phyloP scores from a whole-genome alignment of 768 basidiomycete genomes.

The Wakefieldia striispora region DNA sequence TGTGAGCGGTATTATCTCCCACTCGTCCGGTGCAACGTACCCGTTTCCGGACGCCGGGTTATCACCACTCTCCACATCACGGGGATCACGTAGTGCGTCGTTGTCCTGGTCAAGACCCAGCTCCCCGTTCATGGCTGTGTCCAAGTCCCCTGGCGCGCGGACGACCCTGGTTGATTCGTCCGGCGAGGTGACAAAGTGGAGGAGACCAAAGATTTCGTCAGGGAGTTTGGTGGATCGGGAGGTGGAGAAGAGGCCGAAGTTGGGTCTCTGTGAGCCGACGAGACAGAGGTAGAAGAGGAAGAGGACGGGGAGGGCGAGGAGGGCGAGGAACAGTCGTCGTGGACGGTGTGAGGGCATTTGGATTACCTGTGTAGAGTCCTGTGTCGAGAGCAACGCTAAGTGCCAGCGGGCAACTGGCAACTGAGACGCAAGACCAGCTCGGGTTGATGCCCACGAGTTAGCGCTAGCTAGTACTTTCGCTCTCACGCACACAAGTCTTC shows the following conservation, averaged over 20 bases:
- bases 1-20: constrained; percentile 6
- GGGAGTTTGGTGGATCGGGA: constrained; percentile 39
- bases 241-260: constrained; percentile 35
- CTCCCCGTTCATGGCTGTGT: constrained; percentile 34
- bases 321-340: constrained; percentile 43
- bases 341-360: constrained; percentile 34
- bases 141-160: constrained; percentile 21
- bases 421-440: no score
- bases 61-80: no score
- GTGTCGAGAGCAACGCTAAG: no score
- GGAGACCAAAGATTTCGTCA: constrained; percentile 69
- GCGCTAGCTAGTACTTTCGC: no score
- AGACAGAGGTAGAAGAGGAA: constrained; percentile 40
- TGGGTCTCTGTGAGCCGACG: constrained; percentile 33
- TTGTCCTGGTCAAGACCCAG: background rate
- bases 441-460: no score
- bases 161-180: constrained; percentile 21
- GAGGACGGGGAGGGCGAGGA: constrained; percentile 36
- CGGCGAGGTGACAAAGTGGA: constrained; percentile 57
- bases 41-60: no score
- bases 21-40: no score
- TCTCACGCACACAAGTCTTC: background rate
- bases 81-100: background rate
- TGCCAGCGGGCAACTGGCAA: no score
- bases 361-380: no score